Evolutionary conservation across 2,329 filamentous ascomycete genomes (phyloP).

Genomic region (Didymella pomorum): DNA sequence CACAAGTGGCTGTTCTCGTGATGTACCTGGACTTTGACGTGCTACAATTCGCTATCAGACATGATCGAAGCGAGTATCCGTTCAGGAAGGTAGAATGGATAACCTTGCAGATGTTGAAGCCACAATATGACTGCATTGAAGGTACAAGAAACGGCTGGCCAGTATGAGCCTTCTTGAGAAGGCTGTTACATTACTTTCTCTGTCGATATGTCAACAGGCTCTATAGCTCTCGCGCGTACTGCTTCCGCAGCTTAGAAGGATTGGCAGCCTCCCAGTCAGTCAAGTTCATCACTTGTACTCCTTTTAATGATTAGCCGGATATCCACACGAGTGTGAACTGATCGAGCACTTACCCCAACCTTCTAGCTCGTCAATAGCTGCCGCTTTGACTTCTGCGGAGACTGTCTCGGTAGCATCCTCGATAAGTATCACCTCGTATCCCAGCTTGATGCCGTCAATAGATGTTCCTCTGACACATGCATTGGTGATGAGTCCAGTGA

Average conservation of each 20-base stretch:
- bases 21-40: conserved; percentile 23
- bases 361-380: conserved; percentile 27
- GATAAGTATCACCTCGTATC: conserved; percentile 33
- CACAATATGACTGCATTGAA: conserved; percentile 17
- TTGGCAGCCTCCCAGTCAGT: conserved; percentile 29
- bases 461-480: conserved; percentile 33
- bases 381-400: conserved; percentile 25
- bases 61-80: conserved; percentile 23
- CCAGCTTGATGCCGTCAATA: conserved; percentile 35
- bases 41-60: conserved; percentile 20
- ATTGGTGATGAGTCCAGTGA: conserved; percentile 32
- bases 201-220: too few species aligned
- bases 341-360: conserved; percentile 27
- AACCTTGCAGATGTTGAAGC: conserved; percentile 10
- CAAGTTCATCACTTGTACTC: conserved; percentile 33
- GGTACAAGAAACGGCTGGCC: background rate
- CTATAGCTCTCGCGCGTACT: conserved; percentile 18
- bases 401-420: conserved; percentile 36
- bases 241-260: conserved; percentile 15
- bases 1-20: conserved; percentile 22
- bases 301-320: conserved; percentile 10
- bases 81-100: conserved; percentile 34
- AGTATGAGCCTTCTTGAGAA: too few species aligned
- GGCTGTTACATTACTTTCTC: too few species aligned
- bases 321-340: too few species aligned